phyloP scores from a whole-genome alignment of 441 rosid genomes.

The Pelargonium cotyledonis region DNA sequence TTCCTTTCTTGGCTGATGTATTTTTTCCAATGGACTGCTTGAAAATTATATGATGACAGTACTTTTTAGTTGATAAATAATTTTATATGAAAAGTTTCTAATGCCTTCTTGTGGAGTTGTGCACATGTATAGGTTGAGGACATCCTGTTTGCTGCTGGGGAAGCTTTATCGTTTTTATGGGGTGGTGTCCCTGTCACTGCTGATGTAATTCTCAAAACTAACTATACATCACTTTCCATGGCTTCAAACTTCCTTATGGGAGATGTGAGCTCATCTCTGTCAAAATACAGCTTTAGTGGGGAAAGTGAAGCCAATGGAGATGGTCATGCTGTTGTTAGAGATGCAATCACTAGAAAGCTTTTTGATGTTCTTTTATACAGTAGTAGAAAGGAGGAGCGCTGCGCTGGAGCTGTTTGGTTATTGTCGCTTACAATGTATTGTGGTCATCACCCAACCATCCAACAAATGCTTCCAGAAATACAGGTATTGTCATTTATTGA shows the following conservation, averaged over 20 bases:
- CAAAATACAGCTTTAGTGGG: conserved; percentile 35
- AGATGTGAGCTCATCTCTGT: conserved; percentile 50
- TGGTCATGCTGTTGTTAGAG: conserved; percentile 49
- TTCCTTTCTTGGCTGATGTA: conserved; percentile 8
- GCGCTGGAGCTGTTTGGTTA: conserved; percentile 97
- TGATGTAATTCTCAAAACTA: conserved; percentile 82
- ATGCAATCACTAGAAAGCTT: conserved; percentile 63
- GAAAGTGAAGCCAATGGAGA: conserved; percentile 45
- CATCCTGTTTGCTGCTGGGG: conserved; percentile 93
- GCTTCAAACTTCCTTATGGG: conserved; percentile 83
- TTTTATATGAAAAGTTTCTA: conserved; percentile 17
- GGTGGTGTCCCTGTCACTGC: conserved; percentile 89
- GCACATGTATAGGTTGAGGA: conserved; percentile 72
- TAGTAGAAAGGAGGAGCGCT: conserved; percentile 92
- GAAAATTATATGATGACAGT: conserved; percentile 6
- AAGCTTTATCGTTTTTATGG: conserved; percentile 92
- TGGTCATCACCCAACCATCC: conserved; percentile 80
- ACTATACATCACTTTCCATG: conserved; percentile 81
- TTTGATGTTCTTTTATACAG: conserved; percentile 83
- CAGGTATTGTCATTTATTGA: conserved; percentile 52
- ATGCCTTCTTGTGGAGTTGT: conserved; percentile 22
- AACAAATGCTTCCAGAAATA: conserved; percentile 84
- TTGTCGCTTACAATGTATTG: conserved; percentile 87
- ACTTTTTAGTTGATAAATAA: conserved; percentile 1
- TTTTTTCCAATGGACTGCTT: conserved; percentile 4